Base-by-base conservation (phyloP, 169 alveolate genomes). In the Cryptosporidium canis region DNA sequence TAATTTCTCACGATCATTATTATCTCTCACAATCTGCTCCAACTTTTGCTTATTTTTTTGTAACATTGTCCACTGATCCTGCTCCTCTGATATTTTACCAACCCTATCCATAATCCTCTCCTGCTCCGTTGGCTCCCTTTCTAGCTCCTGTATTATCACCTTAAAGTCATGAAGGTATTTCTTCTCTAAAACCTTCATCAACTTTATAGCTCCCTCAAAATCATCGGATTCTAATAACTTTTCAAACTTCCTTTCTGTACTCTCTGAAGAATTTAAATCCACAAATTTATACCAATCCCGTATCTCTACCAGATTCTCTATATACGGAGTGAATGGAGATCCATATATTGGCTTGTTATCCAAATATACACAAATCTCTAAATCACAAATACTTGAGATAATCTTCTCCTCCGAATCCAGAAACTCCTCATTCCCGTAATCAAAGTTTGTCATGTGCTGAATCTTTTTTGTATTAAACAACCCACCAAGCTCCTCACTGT, bases 191-290 rank as follows among this genome's bases (percentile, higher is more conserved):
- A 37, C 47, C 14, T 77, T 55, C 87, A 77, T 77, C 14, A 77
- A 41, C 2, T 77, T 44, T 37, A 77, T 77, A 39, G 87, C 87
- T 39, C 55, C 72, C 27, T 77, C 87, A 58, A 77, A 77, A 24
- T 61, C 47, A 39, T 77, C 61, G 37, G 72, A 61, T 61, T 77
- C 87, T 39, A 77, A 27, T 58, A 77, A 55, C 58, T 77, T 77
- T 44, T 77, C 87, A 58, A 77, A 58, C 66, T 77, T 77, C 21
- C 72, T 56, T 61, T 77, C 87, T n/a, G 70, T 77, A 37, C 77
- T 58, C 6, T 77, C 77, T 56, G 65, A 35, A 43, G 87, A 58
- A 43, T 58, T 61, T 33, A 61, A 44, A 58, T 77, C 87, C n/a
- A 77, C 87, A 21, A 3, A 3, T 51, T 43, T 61, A 31, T 77